Evolutionary conservation across 768 basidiomycete genomes (phyloP).

Genomic region (Rhodotorula sphaerocarpa): DNA sequence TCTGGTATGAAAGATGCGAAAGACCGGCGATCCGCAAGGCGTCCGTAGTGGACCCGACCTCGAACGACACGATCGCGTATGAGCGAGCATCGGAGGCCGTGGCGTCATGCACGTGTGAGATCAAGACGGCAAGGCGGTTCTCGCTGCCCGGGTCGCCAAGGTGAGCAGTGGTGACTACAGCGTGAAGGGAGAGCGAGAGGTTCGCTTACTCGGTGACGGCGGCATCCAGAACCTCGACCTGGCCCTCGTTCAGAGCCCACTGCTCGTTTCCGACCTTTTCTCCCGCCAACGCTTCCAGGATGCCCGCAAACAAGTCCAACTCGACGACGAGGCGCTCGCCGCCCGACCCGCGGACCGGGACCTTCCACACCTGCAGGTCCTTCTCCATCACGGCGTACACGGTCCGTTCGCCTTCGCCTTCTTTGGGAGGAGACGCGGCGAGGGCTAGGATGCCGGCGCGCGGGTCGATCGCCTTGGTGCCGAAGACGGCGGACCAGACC

Average conservation of each 20-base stretch:
- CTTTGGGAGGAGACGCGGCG: slow-evolving; percentile 29
- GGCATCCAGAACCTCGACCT: slow-evolving; percentile 41
- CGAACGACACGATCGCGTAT: slow-evolving; percentile 40
- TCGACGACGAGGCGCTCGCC: slow-evolving; percentile 30
- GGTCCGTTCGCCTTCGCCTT: slow-evolving; percentile 24
- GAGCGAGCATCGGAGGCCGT: slow-evolving; percentile 30
- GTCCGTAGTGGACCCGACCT: background rate
- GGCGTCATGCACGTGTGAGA: slow-evolving; percentile 36
- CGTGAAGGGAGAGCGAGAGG: too few relatives aligned
- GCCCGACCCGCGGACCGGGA: slow-evolving; percentile 9
- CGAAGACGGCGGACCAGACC: slow-evolving; percentile 40
- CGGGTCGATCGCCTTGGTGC: slow-evolving; percentile 28
- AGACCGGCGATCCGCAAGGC: slow-evolving; percentile 9
- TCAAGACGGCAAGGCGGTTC: slow-evolving; percentile 40
- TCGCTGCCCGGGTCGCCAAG: too few relatives aligned
- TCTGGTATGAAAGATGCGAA: slow-evolving; percentile 25
- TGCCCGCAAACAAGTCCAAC: slow-evolving; percentile 21
- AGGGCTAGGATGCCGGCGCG: slow-evolving; percentile 34
- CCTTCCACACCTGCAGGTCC: slow-evolving; percentile 33
- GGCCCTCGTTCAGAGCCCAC: slow-evolving; percentile 37
- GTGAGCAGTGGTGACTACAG: too few relatives aligned
- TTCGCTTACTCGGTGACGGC: slow-evolving; percentile 11
- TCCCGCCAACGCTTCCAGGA: slow-evolving; percentile 33
- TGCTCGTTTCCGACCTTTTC: slow-evolving; percentile 38
- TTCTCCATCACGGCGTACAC: slow-evolving; percentile 36